Base-by-base conservation (phyloP, 164 flowering plant genomes). In the Euptelea pleiosperma region DNA sequence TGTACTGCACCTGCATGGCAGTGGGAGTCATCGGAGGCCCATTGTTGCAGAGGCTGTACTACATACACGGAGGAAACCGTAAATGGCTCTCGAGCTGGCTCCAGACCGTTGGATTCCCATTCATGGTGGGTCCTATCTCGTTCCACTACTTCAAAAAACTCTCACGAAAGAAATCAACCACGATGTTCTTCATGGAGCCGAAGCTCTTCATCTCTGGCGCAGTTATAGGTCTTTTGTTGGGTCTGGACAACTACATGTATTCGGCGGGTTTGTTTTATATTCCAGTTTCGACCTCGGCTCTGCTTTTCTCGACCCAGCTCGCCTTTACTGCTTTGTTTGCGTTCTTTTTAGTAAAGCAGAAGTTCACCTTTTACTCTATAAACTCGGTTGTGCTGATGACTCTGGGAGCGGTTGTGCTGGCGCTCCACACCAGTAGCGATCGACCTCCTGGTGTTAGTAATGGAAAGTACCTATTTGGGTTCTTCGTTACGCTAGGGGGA, bases 241-340 rank as follows among this genome's bases (percentile, higher is more conserved):
- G 73, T 2, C 3, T 57, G 3, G 59, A 40, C 8, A 52, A 50
- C 31, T 70, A 36, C 44, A 35, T 61, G 47, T 56, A 56, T 34
- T 43, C 66, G 5, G 21, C 22, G 12, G 66, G 66, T 8, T 21
- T 54, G 1, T 26, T 43, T 22, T 49, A 47, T 37, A 7, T 70
- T 9, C 70, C 73, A 0, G 60, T 70, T 5, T 65, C 73, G 0
- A 65, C 70, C 15, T 66, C 70, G 1, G n/a, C 70, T 0, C 43
- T 70, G 7, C 44, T 70, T 15, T 26, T 62, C 9, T 47, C 74
- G 0, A 57, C 70, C 0, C 70, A 70, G 22, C 55, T 70, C 14
- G 69, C 55, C 11, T 65, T 70, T 55, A 70, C 69, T 5, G 69
- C 69, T 0, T 2, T 61, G 26, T 70, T 70, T 50, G 60, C 73